Evolutionary conservation across 495 filamentous ascomycete genomes (phyloP).

Genomic region (Clavariopsis aquatica): DNA sequence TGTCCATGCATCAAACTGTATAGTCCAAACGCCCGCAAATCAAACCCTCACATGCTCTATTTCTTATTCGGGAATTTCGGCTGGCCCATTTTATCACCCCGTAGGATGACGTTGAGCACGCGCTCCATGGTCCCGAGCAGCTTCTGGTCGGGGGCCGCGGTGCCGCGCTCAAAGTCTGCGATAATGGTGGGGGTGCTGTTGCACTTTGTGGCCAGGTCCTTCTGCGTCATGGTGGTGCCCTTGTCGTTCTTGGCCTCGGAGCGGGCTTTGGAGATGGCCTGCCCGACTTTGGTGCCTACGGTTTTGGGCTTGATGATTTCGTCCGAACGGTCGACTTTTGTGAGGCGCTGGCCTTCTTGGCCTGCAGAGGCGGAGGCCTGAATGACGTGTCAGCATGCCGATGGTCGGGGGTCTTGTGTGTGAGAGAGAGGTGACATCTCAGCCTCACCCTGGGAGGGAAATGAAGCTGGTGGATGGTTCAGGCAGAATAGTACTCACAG

Average conservation of each 20-base stretch:
- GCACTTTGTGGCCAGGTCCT: constrained; percentile 91
- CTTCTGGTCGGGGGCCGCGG: constrained; percentile 82
- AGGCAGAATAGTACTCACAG: constrained; percentile 58
- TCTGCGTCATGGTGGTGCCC: constrained; percentile 86
- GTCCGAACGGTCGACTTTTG: constrained; percentile 96
- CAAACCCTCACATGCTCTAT: constrained; percentile 12
- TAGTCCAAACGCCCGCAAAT: constrained; percentile 6
- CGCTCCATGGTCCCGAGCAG: constrained; percentile 77
- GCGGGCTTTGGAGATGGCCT: constrained; percentile 76
- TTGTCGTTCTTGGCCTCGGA: constrained; percentile 54
- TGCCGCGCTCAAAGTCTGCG: constrained; percentile 82
- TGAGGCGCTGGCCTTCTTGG: constrained; percentile 95
- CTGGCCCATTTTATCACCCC: constrained; percentile 73
- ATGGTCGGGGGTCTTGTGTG: too few species aligned
- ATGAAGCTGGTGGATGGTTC: constrained; percentile 26
- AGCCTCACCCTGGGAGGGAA: background rate
- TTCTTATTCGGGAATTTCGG: constrained; percentile 75
- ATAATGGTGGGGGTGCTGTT: constrained; percentile 80
- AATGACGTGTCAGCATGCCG: constrained; percentile 3
- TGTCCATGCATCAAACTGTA: background rate
- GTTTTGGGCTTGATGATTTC: constrained; percentile 97
- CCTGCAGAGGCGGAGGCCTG: constrained; percentile 70
- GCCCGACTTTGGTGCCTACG: constrained; percentile 74
- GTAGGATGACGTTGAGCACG: constrained; percentile 80
- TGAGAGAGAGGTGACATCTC: background rate